Conservation (phyloP, 2,329 filamentous ascomycete species). For the Pestalotiopsis sp. region DNA sequence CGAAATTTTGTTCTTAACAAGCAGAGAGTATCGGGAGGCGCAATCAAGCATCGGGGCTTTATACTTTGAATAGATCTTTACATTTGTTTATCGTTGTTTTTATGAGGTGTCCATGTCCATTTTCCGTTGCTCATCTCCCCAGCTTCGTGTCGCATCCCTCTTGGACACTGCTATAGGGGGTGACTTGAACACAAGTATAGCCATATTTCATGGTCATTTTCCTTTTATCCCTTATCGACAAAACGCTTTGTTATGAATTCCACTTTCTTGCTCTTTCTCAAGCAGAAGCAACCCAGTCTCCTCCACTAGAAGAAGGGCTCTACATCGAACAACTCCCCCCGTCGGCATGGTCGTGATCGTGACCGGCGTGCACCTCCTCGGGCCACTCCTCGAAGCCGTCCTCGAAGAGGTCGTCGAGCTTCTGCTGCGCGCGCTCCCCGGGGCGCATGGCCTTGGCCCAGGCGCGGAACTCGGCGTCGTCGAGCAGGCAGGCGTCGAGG, state of each 20-base stretch:
- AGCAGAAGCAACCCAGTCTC: background rate
- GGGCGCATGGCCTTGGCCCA: conserved; percentile 33
- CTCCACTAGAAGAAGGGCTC: background rate
- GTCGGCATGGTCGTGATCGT: conserved; percentile 29
- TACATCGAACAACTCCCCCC: background rate
- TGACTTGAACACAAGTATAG: too few relatives aligned
- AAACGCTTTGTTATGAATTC: background rate
- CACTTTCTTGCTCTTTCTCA: background rate
- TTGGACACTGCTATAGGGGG: too few relatives aligned
- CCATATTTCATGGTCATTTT: background rate
- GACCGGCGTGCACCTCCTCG: conserved; percentile 32
- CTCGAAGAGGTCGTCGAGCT: conserved; percentile 27
- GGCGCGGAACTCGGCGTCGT: conserved; percentile 57
- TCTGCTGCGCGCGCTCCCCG: conserved; percentile 19
- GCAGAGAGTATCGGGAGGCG: too few relatives aligned
- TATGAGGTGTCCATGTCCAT: too few relatives aligned
- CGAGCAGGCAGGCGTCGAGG: conserved; percentile 64
- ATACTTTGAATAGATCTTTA: too few relatives aligned
- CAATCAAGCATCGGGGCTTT: too few relatives aligned
- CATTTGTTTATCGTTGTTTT: too few relatives aligned
- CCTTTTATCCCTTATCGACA: background rate
- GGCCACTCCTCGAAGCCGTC: conserved; percentile 35
- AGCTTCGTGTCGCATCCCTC: too few relatives aligned
- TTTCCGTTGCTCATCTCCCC: too few relatives aligned
- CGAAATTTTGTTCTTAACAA: too few relatives aligned